phyloP scores from a whole-genome alignment of 352 stramenopile species.

The Globisporangium recalcitrans region DNA sequence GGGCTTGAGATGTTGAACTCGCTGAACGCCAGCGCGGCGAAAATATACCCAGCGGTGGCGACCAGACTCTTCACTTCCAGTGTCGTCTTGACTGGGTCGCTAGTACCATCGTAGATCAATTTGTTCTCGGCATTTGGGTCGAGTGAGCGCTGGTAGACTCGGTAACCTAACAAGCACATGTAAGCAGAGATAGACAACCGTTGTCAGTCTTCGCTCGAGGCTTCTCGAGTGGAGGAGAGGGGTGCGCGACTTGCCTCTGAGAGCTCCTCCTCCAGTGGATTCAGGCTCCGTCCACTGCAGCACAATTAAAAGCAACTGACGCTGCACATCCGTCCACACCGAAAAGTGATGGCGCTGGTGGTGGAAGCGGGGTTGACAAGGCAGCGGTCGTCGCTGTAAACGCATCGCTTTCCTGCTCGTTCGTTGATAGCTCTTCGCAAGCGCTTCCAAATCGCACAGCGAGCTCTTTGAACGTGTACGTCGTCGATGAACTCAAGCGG shows the following conservation, averaged over 20 bases:
- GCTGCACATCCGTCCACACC: conserved; percentile 18
- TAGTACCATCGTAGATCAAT: conserved; percentile 25
- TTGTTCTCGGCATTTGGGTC: not conserved
- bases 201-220: not conserved
- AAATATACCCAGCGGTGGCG: conserved; percentile 25
- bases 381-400: conserved; percentile 21
- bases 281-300: conserved; percentile 31
- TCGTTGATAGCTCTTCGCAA: conserved; percentile 29
- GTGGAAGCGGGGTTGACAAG: conserved; percentile 25
- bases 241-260: conserved; percentile 25
- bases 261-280: conserved; percentile 32
- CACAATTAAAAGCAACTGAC: conserved; percentile 16
- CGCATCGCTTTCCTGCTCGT: conserved; percentile 26
- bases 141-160: conserved; percentile 16
- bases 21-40: conserved; percentile 36
- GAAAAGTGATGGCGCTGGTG: conserved; percentile 17
- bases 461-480: conserved; percentile 40
- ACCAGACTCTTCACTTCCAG: conserved; percentile 21
- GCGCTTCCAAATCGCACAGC: conserved; percentile 32
- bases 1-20: conserved; percentile 30
- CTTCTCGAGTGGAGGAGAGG: not conserved
- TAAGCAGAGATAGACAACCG: not conserved
- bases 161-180: conserved; percentile 20
- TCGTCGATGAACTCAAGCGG: conserved; percentile 20
- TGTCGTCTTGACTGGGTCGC: conserved; percentile 12